Percentiles rank a stretch among this genome's conserved stretches.
Evolutionary conservation across 352 stramenopile species (phyloP).

Genomic region (Phytophthora pini): DNA sequence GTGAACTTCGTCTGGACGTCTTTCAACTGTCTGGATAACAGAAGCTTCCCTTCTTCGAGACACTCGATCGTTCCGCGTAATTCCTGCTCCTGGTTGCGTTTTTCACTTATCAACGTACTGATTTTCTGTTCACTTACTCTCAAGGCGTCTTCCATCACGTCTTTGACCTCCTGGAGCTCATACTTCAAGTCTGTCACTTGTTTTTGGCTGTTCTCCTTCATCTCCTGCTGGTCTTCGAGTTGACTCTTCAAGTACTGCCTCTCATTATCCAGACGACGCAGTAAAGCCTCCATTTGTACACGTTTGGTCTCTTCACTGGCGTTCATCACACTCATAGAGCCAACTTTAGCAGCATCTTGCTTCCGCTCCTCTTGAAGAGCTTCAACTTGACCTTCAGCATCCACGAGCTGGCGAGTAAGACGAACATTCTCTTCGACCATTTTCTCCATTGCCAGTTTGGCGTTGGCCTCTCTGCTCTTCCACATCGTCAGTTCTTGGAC

Average conservation of each 20-base stretch:
- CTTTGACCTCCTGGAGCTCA: constrained; percentile 51
- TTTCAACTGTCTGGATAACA: constrained; percentile 61
- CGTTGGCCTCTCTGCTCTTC: constrained; percentile 74
- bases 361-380: constrained; percentile 62
- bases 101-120: constrained; percentile 37
- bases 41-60: constrained; percentile 59
- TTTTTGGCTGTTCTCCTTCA: constrained; percentile 50
- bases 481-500: constrained; percentile 73
- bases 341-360: constrained; percentile 30
- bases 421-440: constrained; percentile 75
- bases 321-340: constrained; percentile 61
- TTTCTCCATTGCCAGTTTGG: constrained; percentile 75
- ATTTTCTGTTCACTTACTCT: constrained; percentile 51
- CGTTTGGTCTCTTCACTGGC: constrained; percentile 79
- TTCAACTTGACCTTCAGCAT: constrained; percentile 67
- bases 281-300: constrained; percentile 79
- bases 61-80: constrained; percentile 43
- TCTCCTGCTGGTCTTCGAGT: constrained; percentile 59
- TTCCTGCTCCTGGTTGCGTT: constrained; percentile 45
- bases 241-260: constrained; percentile 86
- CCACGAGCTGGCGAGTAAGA: constrained; percentile 65
- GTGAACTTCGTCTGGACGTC: constrained; percentile 69
- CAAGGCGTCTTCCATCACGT: constrained; percentile 44
- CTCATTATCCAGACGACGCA: constrained; percentile 80
- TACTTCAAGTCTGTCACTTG: constrained; percentile 49